Base-by-base conservation (phyloP, 768 basidiomycete species). In the Pilatotrama ljubarskyi region DNA sequence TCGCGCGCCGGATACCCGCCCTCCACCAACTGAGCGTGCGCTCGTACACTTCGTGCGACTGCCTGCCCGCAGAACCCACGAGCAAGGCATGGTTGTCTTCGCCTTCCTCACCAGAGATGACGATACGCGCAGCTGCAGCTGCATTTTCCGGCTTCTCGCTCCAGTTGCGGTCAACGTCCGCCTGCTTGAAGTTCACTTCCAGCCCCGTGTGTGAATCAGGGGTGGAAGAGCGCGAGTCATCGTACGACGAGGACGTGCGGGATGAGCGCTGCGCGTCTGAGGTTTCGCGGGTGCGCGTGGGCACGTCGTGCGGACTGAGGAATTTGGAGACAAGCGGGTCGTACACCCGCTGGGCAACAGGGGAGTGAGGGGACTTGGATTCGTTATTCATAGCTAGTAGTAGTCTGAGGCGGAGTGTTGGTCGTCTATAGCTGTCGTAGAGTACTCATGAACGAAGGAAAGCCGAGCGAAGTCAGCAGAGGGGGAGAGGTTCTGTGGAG, bases 11-110 rank as follows among this genome's bases (percentile, higher is more conserved):
- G 40, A 90, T 73, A 0, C 74, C 78, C 24, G 85, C 83, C 62
- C 88, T 75, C 91, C 90, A 92, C 70, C 77, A 73, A 6, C 84
- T 80, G 59, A 93, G 70, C 0, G 80, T 84, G 1, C 79, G 72
- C 40, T 86, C 81, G 68, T 93, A 93, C 10, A 88, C 79, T 63
- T 90, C 83, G 26, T 72, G 70, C 2, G 73, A 67, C 25, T 69
- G 64, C 11, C 69, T 43, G 5, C 74, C 74, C n/a, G 62, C 58
- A 2, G 67, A 64, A 6, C 66, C 69, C 22, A 64, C 58, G 13
- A 44, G 43, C 18, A 51, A 24, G 17, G 51, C 48, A 51, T 61
- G 51, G 10, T 55, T 55, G 26, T 66, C 65, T 5, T 41, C 35
- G 4, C 32, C 54, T 4, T 35, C 41, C 24, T 49, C 48, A 1